Percentiles rank a stretch among this genome's conserved stretches.
Conservation (phyloP, 2,329 filamentous ascomycete species). For the Grosmannia serpens region DNA sequence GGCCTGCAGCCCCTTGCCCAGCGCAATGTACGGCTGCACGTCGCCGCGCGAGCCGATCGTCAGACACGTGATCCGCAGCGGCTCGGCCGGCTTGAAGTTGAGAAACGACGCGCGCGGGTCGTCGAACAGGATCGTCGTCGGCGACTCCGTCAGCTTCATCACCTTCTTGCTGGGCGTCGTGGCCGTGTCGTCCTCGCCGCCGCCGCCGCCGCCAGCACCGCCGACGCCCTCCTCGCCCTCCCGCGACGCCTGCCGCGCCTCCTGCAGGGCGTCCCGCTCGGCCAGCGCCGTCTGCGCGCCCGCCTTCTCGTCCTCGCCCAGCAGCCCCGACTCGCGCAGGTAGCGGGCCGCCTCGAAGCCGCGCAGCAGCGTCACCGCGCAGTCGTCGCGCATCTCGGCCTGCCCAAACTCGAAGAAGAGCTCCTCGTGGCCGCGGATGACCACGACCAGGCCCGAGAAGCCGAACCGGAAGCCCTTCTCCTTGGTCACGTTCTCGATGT, state of each 20-base stretch:
- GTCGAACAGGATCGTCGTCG: conserved; percentile 77
- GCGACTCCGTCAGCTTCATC: conserved; percentile 37
- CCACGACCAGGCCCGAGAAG: conserved; percentile 82
- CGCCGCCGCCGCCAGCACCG: conserved; percentile 10
- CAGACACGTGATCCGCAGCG: conserved; percentile 78
- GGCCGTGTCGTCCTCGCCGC: not conserved
- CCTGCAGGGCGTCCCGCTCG: conserved; percentile 70
- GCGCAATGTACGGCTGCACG: conserved; percentile 92
- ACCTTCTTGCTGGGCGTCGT: not conserved
- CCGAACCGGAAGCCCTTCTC: conserved; percentile 91
- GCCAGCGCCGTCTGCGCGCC: conserved; percentile 64
- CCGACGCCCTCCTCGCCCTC: conserved; percentile 15
- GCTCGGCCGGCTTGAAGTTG: conserved; percentile 74
- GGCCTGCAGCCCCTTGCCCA: conserved; percentile 79
- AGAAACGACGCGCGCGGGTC: conserved; percentile 79
- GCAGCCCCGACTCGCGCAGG: conserved; percentile 55
- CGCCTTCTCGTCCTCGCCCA: conserved; percentile 57
- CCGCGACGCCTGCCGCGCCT: conserved; percentile 43
- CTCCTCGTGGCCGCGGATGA: conserved; percentile 89
- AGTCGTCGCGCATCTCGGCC: conserved; percentile 74
- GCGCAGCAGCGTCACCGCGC: conserved; percentile 67
- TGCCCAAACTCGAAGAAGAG: conserved; percentile 89
- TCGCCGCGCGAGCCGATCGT: conserved; percentile 95
- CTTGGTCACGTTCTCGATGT: conserved; percentile 88
- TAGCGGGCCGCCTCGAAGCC: conserved; percentile 62